phyloP scores from a whole-genome alignment of 1,139 yeast species.

The Candida frijolesensis region DNA sequence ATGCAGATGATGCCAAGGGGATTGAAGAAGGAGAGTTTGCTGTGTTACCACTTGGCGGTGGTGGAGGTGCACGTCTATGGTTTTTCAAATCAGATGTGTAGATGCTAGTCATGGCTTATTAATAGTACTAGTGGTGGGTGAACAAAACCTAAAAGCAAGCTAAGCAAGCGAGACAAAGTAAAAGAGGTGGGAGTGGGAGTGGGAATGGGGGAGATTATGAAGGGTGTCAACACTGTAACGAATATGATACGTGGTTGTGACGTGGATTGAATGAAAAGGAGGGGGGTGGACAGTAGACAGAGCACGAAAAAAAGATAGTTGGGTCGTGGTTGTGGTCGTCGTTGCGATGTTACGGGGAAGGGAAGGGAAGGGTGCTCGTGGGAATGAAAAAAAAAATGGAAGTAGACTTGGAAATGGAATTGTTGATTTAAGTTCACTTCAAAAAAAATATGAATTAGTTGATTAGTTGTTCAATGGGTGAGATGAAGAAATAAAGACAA shows the following conservation, averaged over 20 bases:
- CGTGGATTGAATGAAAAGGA: no score
- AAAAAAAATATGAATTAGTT: not conserved
- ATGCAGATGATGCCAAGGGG: not conserved
- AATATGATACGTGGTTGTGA: not conserved
- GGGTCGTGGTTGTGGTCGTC: no score
- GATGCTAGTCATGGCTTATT: conserved; percentile 47
- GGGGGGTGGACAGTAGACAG: no score
- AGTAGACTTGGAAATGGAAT: not conserved
- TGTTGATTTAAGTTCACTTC: not conserved
- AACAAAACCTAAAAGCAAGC: no score
- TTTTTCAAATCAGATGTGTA: conserved; percentile 48
- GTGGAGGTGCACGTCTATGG: conserved; percentile 51
- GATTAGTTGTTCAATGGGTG: not conserved
- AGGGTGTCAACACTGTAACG: not conserved
- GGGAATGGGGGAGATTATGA: no score
- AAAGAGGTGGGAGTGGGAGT: not conserved
- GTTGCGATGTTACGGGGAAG: no score
- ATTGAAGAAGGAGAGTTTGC: not conserved
- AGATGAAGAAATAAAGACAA: not conserved
- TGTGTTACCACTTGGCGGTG: conserved; percentile 25
- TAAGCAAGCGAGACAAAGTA: not conserved
- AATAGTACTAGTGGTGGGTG: not conserved
- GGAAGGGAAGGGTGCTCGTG: not conserved
- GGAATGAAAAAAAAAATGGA: not conserved
- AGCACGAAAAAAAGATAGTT: no score